Conservation (phyloP, 2,329 filamentous ascomycete species). For the Amylocarpus encephaloides region DNA sequence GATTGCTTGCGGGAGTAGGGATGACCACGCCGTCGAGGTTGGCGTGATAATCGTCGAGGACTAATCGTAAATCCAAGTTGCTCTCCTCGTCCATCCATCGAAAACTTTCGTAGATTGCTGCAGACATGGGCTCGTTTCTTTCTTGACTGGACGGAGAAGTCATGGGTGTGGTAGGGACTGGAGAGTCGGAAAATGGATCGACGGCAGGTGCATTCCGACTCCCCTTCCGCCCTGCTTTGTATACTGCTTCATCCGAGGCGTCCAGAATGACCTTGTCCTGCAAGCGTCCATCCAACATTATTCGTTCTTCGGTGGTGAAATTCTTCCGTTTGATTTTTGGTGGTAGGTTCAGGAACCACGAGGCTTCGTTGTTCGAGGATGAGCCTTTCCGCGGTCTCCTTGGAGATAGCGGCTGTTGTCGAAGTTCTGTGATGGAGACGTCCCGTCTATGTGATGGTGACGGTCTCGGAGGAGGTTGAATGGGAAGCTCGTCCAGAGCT, state of each 20-base stretch:
- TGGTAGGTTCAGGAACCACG: slow-evolving; percentile 65
- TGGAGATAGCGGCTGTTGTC: slow-evolving; percentile 23
- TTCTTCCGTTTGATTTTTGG: slow-evolving; percentile 66
- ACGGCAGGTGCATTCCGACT: slow-evolving; percentile 32
- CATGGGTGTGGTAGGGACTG: neutral
- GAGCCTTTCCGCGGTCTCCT: slow-evolving; percentile 27
- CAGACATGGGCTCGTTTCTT: slow-evolving; percentile 17
- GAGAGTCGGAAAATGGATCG: neutral
- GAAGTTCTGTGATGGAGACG: slow-evolving; percentile 22
- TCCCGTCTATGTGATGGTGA: slow-evolving; percentile 27
- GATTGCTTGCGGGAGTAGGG: slow-evolving; percentile 39
- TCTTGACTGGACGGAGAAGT: slow-evolving; percentile 14
- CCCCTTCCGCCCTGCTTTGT: slow-evolving; percentile 39
- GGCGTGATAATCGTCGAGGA: slow-evolving; percentile 63
- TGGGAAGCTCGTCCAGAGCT: slow-evolving; percentile 26
- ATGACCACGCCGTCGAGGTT: slow-evolving; percentile 50
- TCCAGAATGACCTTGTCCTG: slow-evolving; percentile 49
- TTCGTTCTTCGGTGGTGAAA: slow-evolving; percentile 66
- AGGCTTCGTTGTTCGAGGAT: slow-evolving; percentile 49
- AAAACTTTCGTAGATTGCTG: slow-evolving; percentile 55
- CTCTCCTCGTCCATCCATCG: slow-evolving; percentile 69
- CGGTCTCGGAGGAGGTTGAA: slow-evolving; percentile 21
- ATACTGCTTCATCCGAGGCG: slow-evolving; percentile 52
- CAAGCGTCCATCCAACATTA: slow-evolving; percentile 48
- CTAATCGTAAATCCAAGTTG: slow-evolving; percentile 60